Evolutionary conservation across 495 filamentous ascomycete genomes (phyloP).

Genomic region (Podospora australis): DNA sequence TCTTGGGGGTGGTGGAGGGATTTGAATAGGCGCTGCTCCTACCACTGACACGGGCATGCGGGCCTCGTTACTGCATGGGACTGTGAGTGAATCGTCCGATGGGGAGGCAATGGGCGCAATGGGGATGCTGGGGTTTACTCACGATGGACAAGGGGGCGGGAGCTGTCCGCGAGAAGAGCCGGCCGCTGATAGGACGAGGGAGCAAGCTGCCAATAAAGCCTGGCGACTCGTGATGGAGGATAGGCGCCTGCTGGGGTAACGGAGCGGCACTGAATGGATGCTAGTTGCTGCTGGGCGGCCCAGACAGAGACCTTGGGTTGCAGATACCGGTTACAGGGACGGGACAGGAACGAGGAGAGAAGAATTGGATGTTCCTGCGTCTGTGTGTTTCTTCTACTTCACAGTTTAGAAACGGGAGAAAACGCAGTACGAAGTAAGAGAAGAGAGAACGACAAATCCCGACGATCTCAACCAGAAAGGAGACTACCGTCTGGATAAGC

Average conservation of each 20-base stretch:
- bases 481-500: constrained; percentile 12
- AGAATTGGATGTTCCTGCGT: constrained; percentile 14
- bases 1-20: constrained; percentile 35
- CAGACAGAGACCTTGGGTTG: constrained; percentile 19
- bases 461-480: constrained; percentile 6
- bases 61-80: constrained; percentile 35
- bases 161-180: constrained; percentile 6
- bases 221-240: constrained; percentile 27
- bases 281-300: constrained; percentile 24
- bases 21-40: constrained; percentile 49
- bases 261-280: constrained; percentile 22
- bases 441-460: constrained; percentile 3
- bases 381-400: constrained; percentile 10
- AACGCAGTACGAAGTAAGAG: not conserved
- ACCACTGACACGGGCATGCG: constrained; percentile 24
- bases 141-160: constrained; percentile 22
- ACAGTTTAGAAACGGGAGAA: not conserved
- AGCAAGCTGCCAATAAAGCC: constrained; percentile 25
- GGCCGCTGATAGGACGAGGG: constrained; percentile 30
- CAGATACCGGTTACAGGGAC: constrained; percentile 13
- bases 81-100: constrained; percentile 25
- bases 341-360: constrained; percentile 9
- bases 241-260: constrained; percentile 31
- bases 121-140: constrained; percentile 18
- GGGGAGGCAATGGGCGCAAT: constrained; percentile 15